Evolutionary conservation across 164 flowering plant genomes (phyloP).

Genomic region (Tinospora cordifolia): DNA sequence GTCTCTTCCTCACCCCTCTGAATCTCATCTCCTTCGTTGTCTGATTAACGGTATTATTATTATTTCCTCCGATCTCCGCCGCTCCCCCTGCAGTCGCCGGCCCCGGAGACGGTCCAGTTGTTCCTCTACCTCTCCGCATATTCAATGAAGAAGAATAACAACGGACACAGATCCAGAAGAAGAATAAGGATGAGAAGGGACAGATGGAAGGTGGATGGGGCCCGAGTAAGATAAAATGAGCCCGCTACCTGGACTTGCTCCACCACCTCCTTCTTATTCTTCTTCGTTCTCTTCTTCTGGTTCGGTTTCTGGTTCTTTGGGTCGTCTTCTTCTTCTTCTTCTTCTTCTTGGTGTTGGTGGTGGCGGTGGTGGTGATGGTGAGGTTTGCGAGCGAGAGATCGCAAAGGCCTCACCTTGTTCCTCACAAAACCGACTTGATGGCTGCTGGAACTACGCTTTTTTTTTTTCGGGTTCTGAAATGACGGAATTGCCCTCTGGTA

Average conservation of each 20-base stretch:
- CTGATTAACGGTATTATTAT: too few relatives aligned
- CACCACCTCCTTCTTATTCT: background rate
- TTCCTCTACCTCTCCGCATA: conserved; percentile 49
- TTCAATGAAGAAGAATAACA: too few relatives aligned
- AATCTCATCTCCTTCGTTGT: conserved; percentile 33
- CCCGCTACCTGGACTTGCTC: too few relatives aligned
- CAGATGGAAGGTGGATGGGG: background rate
- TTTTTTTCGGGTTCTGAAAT: too few relatives aligned
- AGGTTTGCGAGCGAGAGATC: too few relatives aligned
- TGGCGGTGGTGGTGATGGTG: too few relatives aligned
- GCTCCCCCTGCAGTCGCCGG: conserved; percentile 15
- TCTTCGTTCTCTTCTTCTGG: background rate
- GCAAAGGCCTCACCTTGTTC: background rate
- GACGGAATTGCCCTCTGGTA: background rate
- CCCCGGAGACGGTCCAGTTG: too few relatives aligned
- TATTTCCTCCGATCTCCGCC: conserved; percentile 9
- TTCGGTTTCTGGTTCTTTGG: background rate
- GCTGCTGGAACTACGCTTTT: background rate
- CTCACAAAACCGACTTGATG: background rate
- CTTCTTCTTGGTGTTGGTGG: too few relatives aligned
- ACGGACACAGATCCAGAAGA: background rate
- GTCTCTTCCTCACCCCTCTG: conserved; percentile 71
- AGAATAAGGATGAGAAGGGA: background rate
- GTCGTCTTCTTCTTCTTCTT: too few relatives aligned
- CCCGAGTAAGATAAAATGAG: background rate